Conservation (phyloP, 2,329 filamentous ascomycete species). For the Apiospora sp. region DNA sequence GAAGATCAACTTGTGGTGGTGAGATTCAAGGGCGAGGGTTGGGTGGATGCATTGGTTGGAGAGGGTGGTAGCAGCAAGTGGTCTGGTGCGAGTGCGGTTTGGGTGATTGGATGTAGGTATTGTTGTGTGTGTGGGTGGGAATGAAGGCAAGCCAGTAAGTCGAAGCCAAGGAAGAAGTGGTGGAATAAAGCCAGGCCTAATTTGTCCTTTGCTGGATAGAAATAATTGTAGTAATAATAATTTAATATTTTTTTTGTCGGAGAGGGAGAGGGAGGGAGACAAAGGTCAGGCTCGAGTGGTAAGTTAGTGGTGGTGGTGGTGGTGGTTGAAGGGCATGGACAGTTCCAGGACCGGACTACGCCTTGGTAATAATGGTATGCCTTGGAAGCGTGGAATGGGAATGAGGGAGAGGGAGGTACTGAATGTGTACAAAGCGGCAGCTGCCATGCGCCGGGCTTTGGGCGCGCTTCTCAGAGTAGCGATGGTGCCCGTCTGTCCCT, state of each 20-base stretch:
- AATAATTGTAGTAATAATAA: constrained; percentile 23
- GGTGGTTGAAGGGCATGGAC: constrained; percentile 5
- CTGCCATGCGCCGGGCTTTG: constrained; percentile 20
- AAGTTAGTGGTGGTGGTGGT: constrained; percentile 16
- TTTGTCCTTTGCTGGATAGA: constrained; percentile 9
- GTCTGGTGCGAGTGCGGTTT: constrained; percentile 21
- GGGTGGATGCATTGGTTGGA: constrained; percentile 27
- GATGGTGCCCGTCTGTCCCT: constrained; percentile 20
- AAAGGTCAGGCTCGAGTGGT: constrained; percentile 25
- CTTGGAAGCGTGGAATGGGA: constrained; percentile 21
- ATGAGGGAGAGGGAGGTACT: constrained; percentile 14
- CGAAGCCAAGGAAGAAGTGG: constrained; percentile 18
- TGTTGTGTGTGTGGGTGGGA: constrained; percentile 25
- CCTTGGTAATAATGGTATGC: constrained; percentile 19
- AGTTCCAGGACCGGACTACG: constrained; percentile 20
- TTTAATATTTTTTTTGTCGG: background rate
- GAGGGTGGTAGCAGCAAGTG: constrained; percentile 22
- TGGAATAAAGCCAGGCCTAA: constrained; percentile 12
- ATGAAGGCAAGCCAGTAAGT: constrained; percentile 22
- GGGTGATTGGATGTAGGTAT: constrained; percentile 24
- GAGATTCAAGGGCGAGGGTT: constrained; percentile 26
- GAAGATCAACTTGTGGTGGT: constrained; percentile 19
- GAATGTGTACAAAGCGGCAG: constrained; percentile 21
- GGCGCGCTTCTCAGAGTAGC: constrained; percentile 10
- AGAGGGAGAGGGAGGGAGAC: constrained; percentile 22